A percentile compares a stretch with the other conserved stretches of the same genome.
phyloP scores from a whole-genome alignment of 108 stramenopile species.

The Pelagomonas calceolata region DNA sequence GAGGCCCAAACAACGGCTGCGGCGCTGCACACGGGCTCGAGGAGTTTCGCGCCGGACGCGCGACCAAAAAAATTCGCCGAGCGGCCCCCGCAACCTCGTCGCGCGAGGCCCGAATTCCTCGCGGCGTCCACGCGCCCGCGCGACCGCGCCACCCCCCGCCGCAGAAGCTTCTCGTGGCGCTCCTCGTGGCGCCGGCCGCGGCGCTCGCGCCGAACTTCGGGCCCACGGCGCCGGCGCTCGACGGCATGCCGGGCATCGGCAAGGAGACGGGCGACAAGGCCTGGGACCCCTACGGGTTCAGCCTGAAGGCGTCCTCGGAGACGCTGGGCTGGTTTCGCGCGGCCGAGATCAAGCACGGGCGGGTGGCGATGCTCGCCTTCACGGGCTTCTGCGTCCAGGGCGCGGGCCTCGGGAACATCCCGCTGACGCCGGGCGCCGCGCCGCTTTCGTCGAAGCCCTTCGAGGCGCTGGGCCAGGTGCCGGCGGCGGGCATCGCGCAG shows the following conservation, averaged over 20 bases:
- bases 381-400: slow-evolving; percentile 59
- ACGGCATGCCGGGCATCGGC: background rate
- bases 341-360: background rate
- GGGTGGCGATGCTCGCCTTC: slow-evolving; percentile 50
- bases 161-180: too few relatives aligned
- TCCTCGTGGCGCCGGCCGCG: background rate
- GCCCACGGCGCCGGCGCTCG: background rate
- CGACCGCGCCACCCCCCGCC: too few relatives aligned
- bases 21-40: too few relatives aligned
- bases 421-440: slow-evolving; percentile 1
- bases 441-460: slow-evolving; percentile 46
- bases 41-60: too few relatives aligned
- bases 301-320: background rate
- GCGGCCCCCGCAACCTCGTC: too few relatives aligned
- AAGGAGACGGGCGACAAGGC: background rate
- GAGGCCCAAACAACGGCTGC: too few relatives aligned
- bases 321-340: background rate
- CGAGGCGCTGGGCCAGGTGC: slow-evolving; percentile 62
- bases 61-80: too few relatives aligned
- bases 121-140: too few relatives aligned
- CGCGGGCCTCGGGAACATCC: slow-evolving; percentile 28
- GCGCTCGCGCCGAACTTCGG: background rate
- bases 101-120: too few relatives aligned
- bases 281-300: background rate
- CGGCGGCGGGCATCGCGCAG: slow-evolving; percentile 45